Percentiles rank a stretch among this genome's conserved stretches.
These are phyloP conservation scores for Quercus glauca DNA, from an alignment of 306 rosid genomes.

Conservation along the genomic window DNA sequence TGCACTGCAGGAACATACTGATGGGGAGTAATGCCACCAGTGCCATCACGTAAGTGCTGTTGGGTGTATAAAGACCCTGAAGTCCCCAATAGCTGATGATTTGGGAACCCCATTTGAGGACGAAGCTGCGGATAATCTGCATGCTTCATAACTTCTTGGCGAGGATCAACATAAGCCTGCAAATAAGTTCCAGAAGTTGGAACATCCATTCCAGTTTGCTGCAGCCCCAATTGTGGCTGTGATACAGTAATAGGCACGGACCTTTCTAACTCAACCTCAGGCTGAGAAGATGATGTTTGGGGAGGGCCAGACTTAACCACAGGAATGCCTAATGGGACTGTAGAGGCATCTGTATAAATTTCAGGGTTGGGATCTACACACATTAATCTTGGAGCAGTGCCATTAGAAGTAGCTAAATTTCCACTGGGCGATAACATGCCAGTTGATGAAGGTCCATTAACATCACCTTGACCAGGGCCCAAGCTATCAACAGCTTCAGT, in stretches of 20 bases:
- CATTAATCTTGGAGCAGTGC: slow-evolving; percentile 34
- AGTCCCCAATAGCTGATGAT: slow-evolving; percentile 46
- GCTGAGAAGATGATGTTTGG: slow-evolving; percentile 34
- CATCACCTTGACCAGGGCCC: slow-evolving; percentile 47
- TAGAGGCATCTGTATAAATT: slow-evolving; percentile 34
- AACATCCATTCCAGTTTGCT: slow-evolving; percentile 49
- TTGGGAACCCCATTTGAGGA: slow-evolving; percentile 60
- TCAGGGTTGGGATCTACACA: slow-evolving; percentile 37
- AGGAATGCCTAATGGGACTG: slow-evolving; percentile 34
- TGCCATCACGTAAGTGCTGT: slow-evolving; percentile 47
- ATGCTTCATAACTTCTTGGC: slow-evolving; percentile 42
- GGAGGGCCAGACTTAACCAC: slow-evolving; percentile 35
- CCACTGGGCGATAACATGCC: slow-evolving; percentile 36
- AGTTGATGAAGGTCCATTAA: slow-evolving; percentile 31
- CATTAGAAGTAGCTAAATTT: slow-evolving; percentile 40
- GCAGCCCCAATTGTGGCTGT: slow-evolving; percentile 48
- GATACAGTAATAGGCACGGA: slow-evolving; percentile 38
- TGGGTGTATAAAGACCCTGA: slow-evolving; percentile 43
- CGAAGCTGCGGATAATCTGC: slow-evolving; percentile 54
- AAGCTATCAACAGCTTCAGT: slow-evolving; percentile 47
- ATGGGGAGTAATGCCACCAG: slow-evolving; percentile 37
- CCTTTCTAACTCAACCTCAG: slow-evolving; percentile 50
- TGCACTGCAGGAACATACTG: slow-evolving; percentile 54
- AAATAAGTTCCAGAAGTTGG: slow-evolving; percentile 45
- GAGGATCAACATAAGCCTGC: slow-evolving; percentile 56